A percentile compares a stretch with the other conserved stretches of the same genome.
Conservation (phyloP, 768 basidiomycete species). For the Lentinula lateritia region DNA sequence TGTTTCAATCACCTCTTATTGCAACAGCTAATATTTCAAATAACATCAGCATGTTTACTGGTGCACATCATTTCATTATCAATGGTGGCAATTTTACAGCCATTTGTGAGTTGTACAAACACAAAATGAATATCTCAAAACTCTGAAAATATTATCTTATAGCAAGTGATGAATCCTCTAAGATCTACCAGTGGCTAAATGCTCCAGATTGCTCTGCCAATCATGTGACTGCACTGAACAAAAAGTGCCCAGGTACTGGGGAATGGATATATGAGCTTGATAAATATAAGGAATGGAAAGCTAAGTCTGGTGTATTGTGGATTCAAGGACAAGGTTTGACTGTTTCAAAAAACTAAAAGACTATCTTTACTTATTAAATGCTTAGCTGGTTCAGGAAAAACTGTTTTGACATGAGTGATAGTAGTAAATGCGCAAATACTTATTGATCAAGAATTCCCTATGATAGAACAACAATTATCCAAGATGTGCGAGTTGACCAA, state of each 20-base stretch:
- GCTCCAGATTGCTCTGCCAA: not conserved
- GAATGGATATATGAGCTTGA: not conserved
- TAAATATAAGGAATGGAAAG: not conserved
- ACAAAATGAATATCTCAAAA: not conserved
- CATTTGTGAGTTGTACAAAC: not conserved
- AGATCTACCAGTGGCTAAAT: not conserved
- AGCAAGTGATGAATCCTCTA: not conserved
- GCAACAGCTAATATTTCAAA: too few relatives aligned
- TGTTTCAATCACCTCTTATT: too few relatives aligned
- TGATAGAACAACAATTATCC: too few relatives aligned
- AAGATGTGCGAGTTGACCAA: too few relatives aligned
- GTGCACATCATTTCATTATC: not conserved
- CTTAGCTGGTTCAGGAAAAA: too few relatives aligned
- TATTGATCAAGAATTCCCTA: too few relatives aligned
- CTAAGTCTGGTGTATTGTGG: not conserved
- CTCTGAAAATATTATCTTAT: not conserved
- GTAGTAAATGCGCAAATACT: too few relatives aligned
- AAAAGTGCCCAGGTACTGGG: not conserved
- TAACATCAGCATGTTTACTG: not conserved
- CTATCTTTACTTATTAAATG: too few relatives aligned
- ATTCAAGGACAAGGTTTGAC: not conserved
- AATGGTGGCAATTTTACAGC: not conserved
- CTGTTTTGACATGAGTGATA: too few relatives aligned
- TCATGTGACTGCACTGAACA: not conserved
- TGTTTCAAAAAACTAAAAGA: too few relatives aligned